Evolutionary conservation across 805 yeast genomes (phyloP), one percentile per base, ranked within the genome.

Genomic region (Metschnikowia henanensis): DNA sequence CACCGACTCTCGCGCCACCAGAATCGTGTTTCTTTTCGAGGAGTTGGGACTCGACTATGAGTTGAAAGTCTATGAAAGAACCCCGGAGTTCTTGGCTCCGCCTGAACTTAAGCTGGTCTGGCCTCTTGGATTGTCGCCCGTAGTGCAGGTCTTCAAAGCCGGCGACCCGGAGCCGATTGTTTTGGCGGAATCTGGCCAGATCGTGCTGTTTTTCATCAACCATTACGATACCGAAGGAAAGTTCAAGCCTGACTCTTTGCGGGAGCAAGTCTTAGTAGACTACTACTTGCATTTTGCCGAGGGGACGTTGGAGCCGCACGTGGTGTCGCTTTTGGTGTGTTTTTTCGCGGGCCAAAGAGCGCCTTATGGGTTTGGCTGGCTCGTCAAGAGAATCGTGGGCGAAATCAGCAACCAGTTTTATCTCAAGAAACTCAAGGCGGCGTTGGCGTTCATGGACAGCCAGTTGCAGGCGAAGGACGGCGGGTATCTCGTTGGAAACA

Each of bases 101-200:
- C 32, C 43, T 12, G 71, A 63, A 30, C 56, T 66, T 39, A 35
- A 46, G 26, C 40, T 53, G 22, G 47, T 68, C 7, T 71, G 66
- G 47, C 73, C 72, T 7, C 59, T 64, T 23, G 74, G 74, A 3
- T 64, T 65, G 50, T 62, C 70, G 2, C 63, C 74, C 2, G 58
- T 68, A 9, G 50, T 53, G 20, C 47, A 50, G 35, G 46, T 53
- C 6, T 43, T 39, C 49, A 47, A 44, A 22, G 39, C 43, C 9
- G 52, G 51, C 19, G 16, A 37, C 6, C 16, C 41, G 15, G 35
- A 39, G 25, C 51, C 52, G 4, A 30, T 66, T 12, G 55, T 59
- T 37, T 49, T 81, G 31, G 80, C 81, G 18, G 92, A 84, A 59
- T 73, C 82, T 18, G 90, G 85, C 3, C 70, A 69, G 36, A 82